phyloP scores from a whole-genome alignment of 73 alveolate species.

The Paramecium tetraurelia region DNA sequence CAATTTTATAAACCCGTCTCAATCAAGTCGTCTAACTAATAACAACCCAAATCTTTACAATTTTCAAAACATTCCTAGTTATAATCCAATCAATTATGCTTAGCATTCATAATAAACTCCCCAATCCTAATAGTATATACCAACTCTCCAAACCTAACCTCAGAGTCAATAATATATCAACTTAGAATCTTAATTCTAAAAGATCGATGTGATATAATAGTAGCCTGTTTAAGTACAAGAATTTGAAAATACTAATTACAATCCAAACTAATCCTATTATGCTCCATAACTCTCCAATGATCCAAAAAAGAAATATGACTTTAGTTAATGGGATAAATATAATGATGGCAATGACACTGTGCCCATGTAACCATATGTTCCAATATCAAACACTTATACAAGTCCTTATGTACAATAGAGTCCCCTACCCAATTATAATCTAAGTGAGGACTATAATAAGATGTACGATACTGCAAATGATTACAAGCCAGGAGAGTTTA shows the following conservation, averaged over 20 bases:
- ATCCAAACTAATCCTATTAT: not conserved
- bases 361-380: not conserved
- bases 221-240: not conserved
- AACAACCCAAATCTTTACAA: not conserved
- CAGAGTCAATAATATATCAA: not conserved
- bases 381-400: not conserved
- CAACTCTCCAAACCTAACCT: not conserved
- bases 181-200: not conserved
- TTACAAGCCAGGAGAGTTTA: conserved; percentile 23
- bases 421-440: not conserved
- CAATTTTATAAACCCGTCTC: not conserved
- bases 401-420: not conserved
- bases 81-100: not conserved
- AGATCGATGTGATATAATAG: not conserved
- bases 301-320: conserved; percentile 38
- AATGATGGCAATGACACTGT: not conserved
- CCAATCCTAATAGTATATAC: not conserved
- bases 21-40: not conserved
- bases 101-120: not conserved
- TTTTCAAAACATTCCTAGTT: not conserved
- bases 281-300: conserved; percentile 16
- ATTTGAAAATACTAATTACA: not conserved
- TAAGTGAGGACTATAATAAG: not conserved
- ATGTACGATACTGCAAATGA: not conserved
- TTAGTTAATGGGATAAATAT: conserved; percentile 48